These are phyloP conservation scores for Aspergillus bombycis DNA, from an alignment of 2,329 filamentous ascomycete species.

Conservation along the genomic window DNA sequence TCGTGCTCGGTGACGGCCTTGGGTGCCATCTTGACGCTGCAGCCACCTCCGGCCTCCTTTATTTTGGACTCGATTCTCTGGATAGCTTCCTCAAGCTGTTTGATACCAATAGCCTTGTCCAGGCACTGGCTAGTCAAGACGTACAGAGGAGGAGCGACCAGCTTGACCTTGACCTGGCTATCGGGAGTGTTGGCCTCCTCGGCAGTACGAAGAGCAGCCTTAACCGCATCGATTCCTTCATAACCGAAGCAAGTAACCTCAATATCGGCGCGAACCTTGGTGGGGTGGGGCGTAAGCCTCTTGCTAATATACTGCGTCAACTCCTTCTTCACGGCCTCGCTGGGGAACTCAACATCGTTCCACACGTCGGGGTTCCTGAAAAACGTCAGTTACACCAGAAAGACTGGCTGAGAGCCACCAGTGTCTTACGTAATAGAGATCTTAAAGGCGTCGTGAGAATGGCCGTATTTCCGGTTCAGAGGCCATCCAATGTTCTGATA, in stretches of 20 bases:
- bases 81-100: conserved; percentile 84
- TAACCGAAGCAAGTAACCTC: conserved; percentile 96
- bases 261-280: conserved; percentile 96
- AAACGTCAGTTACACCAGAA: conserved; percentile 12
- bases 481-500: conserved; percentile 97
- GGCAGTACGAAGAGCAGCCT: conserved; percentile 85
- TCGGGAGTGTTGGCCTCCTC: conserved; percentile 91
- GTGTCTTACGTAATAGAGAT: conserved; percentile 87
- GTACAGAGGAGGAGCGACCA: conserved; percentile 96
- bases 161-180: conserved; percentile 95
- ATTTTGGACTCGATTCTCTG: conserved; percentile 83
- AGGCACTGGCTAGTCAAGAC: conserved; percentile 94
- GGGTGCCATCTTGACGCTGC: conserved; percentile 95
- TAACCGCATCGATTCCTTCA: conserved; percentile 97
- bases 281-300: conserved; percentile 95
- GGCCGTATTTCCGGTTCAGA: conserved; percentile 94
- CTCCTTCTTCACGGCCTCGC: conserved; percentile 81
- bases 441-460: conserved; percentile 98
- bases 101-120: conserved; percentile 87
- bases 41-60: conserved; percentile 73
- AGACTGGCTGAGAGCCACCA: background rate
- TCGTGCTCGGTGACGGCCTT: conserved; percentile 99
- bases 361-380: conserved; percentile 88
- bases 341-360: conserved; percentile 89
- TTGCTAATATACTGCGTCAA: conserved; percentile 95